Base-by-base conservation (phyloP, 345 rosid species). In the Lumnitzera littorea region DNA sequence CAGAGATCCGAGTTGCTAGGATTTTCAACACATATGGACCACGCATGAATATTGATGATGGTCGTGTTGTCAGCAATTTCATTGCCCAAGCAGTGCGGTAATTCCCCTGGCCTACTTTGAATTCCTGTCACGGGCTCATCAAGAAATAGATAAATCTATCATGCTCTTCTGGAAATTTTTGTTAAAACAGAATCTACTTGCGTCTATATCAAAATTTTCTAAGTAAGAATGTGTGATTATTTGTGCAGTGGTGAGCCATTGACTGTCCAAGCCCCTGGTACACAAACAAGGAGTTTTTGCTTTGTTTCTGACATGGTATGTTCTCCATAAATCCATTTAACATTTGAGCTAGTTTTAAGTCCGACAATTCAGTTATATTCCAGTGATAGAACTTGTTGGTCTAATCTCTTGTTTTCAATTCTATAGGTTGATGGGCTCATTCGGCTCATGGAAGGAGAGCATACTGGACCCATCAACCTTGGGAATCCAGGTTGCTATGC, bases 11-110 rank as follows among this genome's bases (percentile, higher is more conserved):
- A 57, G 85, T 92, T 70, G 96, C 98, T 31, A 79, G 96, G 59
- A 89, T 92, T 62, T 92, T 92, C 72, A 92, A 92, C 75, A 92
- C 98, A 23, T 92, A 92, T 62, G 98, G 96, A 56, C 96, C 98
- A 15, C 88, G 96, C 53, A 92, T 92, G 98, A 89, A 89, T 67
- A 91, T 89, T 12, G 92, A 91, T 50, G 98, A 91, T 66, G 96
- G 96, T 24, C 98, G 98, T 68, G 98, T 89, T 15, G 98, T 91
- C 68, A 91, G 98, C 72, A 91, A 91, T 75, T 91, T 91, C 81
- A 83, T 92, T 15, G 96, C 98, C 70, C 98, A 92, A 69, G 96
- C 98, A 70, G 60, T 87, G 57, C 89, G 96, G 98, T 92, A 69
- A 59, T 62, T 50, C 36, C 12, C 55, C 36, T 25, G 2, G 1